Evolutionary conservation across 345 rosid species (phyloP).

Genomic region (Aquilaria yunnanensis): DNA sequence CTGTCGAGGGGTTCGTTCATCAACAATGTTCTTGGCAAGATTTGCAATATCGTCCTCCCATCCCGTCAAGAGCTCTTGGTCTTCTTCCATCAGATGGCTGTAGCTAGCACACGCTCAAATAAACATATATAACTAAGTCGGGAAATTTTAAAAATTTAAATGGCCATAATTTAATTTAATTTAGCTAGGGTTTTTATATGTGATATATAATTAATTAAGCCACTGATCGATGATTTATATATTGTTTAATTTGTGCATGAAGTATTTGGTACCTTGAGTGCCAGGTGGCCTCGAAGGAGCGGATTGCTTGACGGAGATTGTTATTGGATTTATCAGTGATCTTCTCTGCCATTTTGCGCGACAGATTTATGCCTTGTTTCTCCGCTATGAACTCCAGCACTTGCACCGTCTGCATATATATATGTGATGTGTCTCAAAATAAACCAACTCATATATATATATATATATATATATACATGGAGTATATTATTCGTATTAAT

Average conservation of each 20-base stretch:
- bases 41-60: conserved; percentile 62
- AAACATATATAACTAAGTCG: no score
- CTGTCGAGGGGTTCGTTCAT: conserved; percentile 64
- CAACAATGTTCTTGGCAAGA: conserved; percentile 41
- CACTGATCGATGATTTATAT: neutral
- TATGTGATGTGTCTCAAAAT: no score
- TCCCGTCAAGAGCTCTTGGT: conserved; percentile 36
- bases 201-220: no score
- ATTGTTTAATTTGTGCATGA: neutral
- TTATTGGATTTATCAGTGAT: conserved; percentile 40
- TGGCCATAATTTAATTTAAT: no score
- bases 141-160: no score
- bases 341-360: conserved; percentile 27
- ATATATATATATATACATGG: no score
- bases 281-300: conserved; percentile 53
- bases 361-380: conserved; percentile 37
- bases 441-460: no score
- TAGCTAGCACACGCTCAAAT: neutral
- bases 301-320: conserved; percentile 62
- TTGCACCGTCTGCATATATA: conserved; percentile 35
- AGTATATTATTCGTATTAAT: no score
- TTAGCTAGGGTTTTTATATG: no score
- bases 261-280: conserved; percentile 20
- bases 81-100: conserved; percentile 28
- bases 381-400: conserved; percentile 50